phyloP scores from a whole-genome alignment of 108 stramenopile genomes.

The Seminavis robusta region DNA sequence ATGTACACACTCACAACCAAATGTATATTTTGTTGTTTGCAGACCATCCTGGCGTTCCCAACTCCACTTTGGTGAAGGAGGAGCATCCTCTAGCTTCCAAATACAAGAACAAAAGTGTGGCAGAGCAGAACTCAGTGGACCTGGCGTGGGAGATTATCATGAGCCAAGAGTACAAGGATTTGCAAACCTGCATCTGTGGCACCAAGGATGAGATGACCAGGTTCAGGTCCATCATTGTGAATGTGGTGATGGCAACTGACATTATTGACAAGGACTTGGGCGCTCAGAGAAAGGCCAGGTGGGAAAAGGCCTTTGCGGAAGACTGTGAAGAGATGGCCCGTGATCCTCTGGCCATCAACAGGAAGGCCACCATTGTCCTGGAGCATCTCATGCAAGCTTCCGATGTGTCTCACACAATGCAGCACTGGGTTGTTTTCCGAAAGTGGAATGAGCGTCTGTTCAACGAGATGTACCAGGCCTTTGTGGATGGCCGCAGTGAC shows the following conservation, averaged over 20 bases:
- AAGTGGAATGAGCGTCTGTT: constrained; percentile 44
- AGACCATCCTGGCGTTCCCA: too few species aligned
- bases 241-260: constrained; percentile 51
- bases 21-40: too few species aligned
- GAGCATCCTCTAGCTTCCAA: not conserved
- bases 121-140: too few species aligned
- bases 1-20: too few species aligned
- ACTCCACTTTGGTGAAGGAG: constrained; percentile 16
- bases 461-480: constrained; percentile 39
- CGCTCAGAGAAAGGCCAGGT: constrained; percentile 34
- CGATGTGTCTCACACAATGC: constrained; percentile 48
- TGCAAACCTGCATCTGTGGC: not conserved
- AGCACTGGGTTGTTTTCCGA: constrained; percentile 22
- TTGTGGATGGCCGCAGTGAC: constrained; percentile 22
- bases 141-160: constrained; percentile 21
- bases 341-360: constrained; percentile 13
- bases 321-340: not conserved
- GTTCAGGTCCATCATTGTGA: constrained; percentile 44
- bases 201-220: not conserved
- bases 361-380: constrained; percentile 39
- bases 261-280: constrained; percentile 41
- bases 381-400: constrained; percentile 46
- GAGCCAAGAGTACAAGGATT: constrained; percentile 7
- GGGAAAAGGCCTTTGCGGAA: constrained; percentile 46
- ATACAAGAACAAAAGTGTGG: constrained; percentile 7